These are phyloP conservation scores for Monilinia aucupariae DNA, from an alignment of 2,329 filamentous ascomycete genomes.

Conservation along the genomic window DNA sequence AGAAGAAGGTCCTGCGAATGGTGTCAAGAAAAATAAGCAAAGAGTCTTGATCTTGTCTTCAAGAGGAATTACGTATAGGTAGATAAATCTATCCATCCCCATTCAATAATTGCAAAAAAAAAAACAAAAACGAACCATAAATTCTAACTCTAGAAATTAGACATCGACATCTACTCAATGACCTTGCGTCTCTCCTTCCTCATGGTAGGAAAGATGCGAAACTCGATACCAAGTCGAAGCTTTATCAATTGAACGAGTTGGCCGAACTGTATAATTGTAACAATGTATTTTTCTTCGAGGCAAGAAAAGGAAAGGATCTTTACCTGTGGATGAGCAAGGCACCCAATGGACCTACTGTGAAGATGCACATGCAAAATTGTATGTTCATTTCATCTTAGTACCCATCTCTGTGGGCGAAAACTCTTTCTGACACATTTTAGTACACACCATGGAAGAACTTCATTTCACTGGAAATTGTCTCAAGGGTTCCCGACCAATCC, in stretches of 20 bases:
- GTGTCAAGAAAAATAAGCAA: constrained; percentile 59
- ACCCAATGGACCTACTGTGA: constrained; percentile 57
- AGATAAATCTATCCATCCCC: constrained; percentile 8
- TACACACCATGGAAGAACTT: constrained; percentile 95
- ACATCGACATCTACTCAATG: constrained; percentile 88
- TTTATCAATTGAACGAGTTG: constrained; percentile 71
- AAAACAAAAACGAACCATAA: too few species aligned
- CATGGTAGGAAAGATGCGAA: constrained; percentile 94
- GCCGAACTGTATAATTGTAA: constrained; percentile 84
- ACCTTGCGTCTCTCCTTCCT: constrained; percentile 81
- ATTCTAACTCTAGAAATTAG: constrained; percentile 42
- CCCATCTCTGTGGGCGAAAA: background rate
- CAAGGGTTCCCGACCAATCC: constrained; percentile 83
- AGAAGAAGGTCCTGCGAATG: constrained; percentile 45
- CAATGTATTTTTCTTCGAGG: constrained; percentile 92
- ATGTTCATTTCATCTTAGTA: constrained; percentile 19
- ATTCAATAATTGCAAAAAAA: background rate
- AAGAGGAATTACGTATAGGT: constrained; percentile 85
- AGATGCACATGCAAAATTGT: constrained; percentile 75
- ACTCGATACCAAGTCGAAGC: constrained; percentile 90
- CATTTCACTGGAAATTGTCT: constrained; percentile 96
- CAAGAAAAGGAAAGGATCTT: constrained; percentile 86
- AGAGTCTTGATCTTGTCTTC: constrained; percentile 87
- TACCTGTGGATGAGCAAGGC: constrained; percentile 92
- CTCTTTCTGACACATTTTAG: constrained; percentile 38